Conservation (phyloP, 352 stramenopile species). For the Phytophthora pini region DNA sequence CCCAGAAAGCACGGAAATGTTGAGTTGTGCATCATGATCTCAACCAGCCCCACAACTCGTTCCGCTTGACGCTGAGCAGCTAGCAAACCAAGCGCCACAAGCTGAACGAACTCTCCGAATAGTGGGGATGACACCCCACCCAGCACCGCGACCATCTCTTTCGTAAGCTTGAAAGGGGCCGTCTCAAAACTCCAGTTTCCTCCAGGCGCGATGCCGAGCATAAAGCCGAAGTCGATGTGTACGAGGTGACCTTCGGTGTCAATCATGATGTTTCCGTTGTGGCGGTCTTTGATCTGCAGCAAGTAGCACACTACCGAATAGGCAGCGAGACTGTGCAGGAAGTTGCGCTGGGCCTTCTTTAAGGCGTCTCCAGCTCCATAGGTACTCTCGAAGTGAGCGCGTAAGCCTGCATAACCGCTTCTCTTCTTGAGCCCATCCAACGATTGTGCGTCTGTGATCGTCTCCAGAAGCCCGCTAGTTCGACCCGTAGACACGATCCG, state of each 20-base stretch:
- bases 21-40: slow-evolving; percentile 88
- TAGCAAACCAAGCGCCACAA: slow-evolving; percentile 63
- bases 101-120: slow-evolving; percentile 76
- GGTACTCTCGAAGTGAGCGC: slow-evolving; percentile 92
- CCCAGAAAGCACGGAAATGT: slow-evolving; percentile 81
- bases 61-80: slow-evolving; percentile 64
- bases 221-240: slow-evolving; percentile 98
- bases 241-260: slow-evolving; percentile 90
- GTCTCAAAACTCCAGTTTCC: slow-evolving; percentile 93
- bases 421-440: slow-evolving; percentile 96
- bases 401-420: slow-evolving; percentile 79
- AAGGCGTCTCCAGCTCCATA: slow-evolving; percentile 77
- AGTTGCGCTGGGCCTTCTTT: slow-evolving; percentile 63
- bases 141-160: slow-evolving; percentile 95
- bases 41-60: slow-evolving; percentile 69
- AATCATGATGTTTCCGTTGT: slow-evolving; percentile 98
- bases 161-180: slow-evolving; percentile 96
- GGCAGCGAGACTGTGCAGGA: slow-evolving; percentile 71
- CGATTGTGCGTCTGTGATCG: slow-evolving; percentile 94
- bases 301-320: slow-evolving; percentile 88
- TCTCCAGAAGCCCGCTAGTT: slow-evolving; percentile 94
- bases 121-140: slow-evolving; percentile 61
- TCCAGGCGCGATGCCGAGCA: slow-evolving; percentile 94
- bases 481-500: slow-evolving; percentile 93
- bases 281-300: slow-evolving; percentile 94